Percentiles rank a stretch among this genome's conserved stretches.
These are phyloP conservation scores for Leccinum ponderosum DNA, from an alignment of 1,284 basidiomycete genomes.

Conservation along the genomic window DNA sequence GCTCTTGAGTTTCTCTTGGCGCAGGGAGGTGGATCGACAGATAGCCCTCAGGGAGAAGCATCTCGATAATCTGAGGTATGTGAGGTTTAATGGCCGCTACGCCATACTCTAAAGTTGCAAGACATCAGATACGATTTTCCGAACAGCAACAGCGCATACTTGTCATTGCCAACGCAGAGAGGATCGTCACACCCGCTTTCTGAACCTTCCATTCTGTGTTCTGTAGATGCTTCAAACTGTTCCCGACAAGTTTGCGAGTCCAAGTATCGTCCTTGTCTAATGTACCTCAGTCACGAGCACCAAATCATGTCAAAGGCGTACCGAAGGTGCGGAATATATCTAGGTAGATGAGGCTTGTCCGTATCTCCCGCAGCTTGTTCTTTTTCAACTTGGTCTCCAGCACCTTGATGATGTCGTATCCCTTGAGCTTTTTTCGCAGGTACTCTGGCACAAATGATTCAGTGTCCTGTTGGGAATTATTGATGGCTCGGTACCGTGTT, in stretches of 20 bases:
- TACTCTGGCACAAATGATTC: conserved; percentile 14
- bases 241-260: conserved; percentile 12
- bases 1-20: neutral
- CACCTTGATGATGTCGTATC: conserved; percentile 16
- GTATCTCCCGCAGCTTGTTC: conserved; percentile 13
- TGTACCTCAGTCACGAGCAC: neutral
- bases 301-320: neutral
- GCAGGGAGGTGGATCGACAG: conserved; percentile 2
- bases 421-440: conserved; percentile 15
- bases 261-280: conserved; percentile 8
- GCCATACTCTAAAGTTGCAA: conserved; percentile 16
- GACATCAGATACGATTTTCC: neutral
- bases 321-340: conserved; percentile 22
- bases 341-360: conserved; percentile 27
- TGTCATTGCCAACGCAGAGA: conserved; percentile 24
- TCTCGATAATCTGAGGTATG: conserved; percentile 16
- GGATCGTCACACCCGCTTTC: conserved; percentile 24
- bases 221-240: conserved; percentile 12
- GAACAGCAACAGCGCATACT: conserved; percentile 1
- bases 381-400: conserved; percentile 16
- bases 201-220: conserved; percentile 18
- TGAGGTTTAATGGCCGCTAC: conserved; percentile 4
- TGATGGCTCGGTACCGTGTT: conserved; percentile 12
- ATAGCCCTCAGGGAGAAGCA: conserved; percentile 10
- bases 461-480: too few relatives aligned